A percentile compares a stretch with the other conserved stretches of the same genome.
These are phyloP conservation scores for Citeromyces hawaiiensis DNA, from an alignment of 1,139 yeast species.

Conservation along the genomic window DNA sequence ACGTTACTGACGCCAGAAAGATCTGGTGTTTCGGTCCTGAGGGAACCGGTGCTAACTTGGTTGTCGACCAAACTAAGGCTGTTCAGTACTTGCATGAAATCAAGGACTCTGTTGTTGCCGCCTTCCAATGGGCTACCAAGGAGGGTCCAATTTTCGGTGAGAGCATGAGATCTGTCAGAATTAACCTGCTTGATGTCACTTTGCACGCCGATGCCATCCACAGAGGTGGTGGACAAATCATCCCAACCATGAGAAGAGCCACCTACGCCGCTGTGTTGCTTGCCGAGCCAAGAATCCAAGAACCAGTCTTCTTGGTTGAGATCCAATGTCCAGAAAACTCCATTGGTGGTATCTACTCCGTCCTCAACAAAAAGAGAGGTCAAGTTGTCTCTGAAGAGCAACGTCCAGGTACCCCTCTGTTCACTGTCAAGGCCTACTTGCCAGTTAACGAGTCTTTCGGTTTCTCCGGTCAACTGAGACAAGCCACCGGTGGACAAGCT, in stretches of 20 bases:
- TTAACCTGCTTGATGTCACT: constrained; percentile 98
- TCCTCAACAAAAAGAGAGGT: constrained; percentile 99
- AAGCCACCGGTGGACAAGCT: constrained; percentile 99
- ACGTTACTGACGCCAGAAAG: constrained; percentile 99
- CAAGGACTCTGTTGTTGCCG: constrained; percentile 99
- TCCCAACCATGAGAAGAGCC: constrained; percentile 99
- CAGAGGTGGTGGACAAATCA: constrained; percentile 99
- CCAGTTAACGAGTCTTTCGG: constrained; percentile 99
- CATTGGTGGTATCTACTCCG: constrained; percentile 99
- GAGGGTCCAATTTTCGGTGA: constrained; percentile 99
- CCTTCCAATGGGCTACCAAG: constrained; percentile 99
- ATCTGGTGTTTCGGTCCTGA: constrained; percentile 99
- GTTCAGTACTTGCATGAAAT: constrained; percentile 98
- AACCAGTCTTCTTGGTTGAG: constrained; percentile 98
- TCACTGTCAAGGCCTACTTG: constrained; percentile 97
- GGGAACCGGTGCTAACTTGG: constrained; percentile 97
- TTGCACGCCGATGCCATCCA: constrained; percentile 99
- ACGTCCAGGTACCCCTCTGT: constrained; percentile 99
- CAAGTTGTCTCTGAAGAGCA: constrained; percentile 98
- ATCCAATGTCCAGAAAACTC: constrained; percentile 99
- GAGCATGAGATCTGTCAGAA: constrained; percentile 88
- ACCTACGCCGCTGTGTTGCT: constrained; percentile 96
- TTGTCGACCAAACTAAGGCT: constrained; percentile 99
- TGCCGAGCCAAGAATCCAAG: constrained; percentile 98
- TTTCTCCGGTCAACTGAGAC: constrained; percentile 99